Base-by-base conservation (phyloP, 306 rosid species). In the Delonix regia region DNA sequence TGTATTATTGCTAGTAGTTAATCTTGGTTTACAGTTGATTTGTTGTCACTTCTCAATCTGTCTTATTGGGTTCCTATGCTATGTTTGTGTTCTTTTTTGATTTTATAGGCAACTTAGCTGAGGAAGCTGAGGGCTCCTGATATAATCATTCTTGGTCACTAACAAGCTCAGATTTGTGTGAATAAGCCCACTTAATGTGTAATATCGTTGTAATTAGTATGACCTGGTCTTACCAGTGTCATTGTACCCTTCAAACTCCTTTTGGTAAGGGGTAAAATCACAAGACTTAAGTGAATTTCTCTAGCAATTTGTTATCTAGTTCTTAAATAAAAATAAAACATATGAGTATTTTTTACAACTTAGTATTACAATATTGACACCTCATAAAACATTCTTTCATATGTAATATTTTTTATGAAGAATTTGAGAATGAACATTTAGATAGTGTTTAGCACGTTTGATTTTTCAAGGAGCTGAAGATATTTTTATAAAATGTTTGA, bases 51-150 rank as follows among this genome's bases (percentile, higher is more conserved):
- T 87, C 22, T 57, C 21, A 47, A 5, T 79, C 6, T 5, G 28
- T 71, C 78, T 39, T 28, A 44, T 63, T 21, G 33, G 34, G 16
- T 61, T 41, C 52, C 59, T 62, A 69, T 30, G 3, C 68, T 78
- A 36, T 86, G 73, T 73, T 68, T 15, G 67, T 44, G 62, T 56
- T 84, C 22, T 39, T 86, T 65, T 64, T 63, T 85, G 63, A 34
- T 79, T 83, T n/a, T 84, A 56, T 89, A 92, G 97, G 92, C 88
- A 47, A 89, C 88, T 93, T 64, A 85, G 87, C 82, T 86, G 80
- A 76, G 86, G 70, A 83, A 55, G 86, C 33, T 28, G 85, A 71
- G 76, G 69, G 5, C 71, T 34, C 60, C 62, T 34, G 19, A 77
- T 65, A 66, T 70, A 56, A 74, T 66, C 41, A 52, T 51, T 47